Evolutionary conservation across 208 protist species (phyloP).

Genomic region (Wallacemonas sp.): DNA sequence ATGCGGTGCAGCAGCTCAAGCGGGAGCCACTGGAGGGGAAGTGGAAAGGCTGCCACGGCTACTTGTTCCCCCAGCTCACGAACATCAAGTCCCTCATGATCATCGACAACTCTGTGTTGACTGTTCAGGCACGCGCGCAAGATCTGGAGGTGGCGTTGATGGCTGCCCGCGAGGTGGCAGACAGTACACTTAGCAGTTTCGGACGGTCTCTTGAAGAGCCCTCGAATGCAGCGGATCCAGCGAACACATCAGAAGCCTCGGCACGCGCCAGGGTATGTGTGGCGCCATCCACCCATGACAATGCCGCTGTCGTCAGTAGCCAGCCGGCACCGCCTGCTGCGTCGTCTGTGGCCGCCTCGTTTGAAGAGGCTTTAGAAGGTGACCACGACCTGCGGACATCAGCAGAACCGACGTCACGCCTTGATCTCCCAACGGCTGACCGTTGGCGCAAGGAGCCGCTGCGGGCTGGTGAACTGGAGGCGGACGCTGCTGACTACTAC

Average conservation of each 20-base stretch:
- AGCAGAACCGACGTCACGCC: background rate
- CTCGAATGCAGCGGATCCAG: background rate
- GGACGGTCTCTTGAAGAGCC: conserved; percentile 5
- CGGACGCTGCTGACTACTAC: conserved; percentile 77
- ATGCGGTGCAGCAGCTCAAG: conserved; percentile 53
- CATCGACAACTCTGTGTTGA: conserved; percentile 74
- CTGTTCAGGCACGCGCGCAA: conserved; percentile 55
- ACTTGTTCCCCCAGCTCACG: conserved; percentile 70
- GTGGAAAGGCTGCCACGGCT: conserved; percentile 80
- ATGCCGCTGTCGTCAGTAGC: no score
- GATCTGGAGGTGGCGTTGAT: conserved; percentile 83
- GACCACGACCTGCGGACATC: no score
- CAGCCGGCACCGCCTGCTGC: no score
- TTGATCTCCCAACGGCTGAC: background rate
- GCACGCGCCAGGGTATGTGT: no score
- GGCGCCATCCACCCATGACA: no score
- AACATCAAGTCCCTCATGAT: conserved; percentile 83
- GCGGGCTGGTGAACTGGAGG: conserved; percentile 10
- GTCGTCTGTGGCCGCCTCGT: background rate
- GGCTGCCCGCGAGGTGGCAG: conserved; percentile 68
- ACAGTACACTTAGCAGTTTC: conserved; percentile 39
- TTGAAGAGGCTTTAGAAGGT: no score
- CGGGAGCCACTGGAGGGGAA: conserved; percentile 43
- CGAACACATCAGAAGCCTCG: background rate
- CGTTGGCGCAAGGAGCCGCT: background rate